These are phyloP conservation scores for Rhodotorula diobovata DNA, from an alignment of 768 basidiomycete species.

Conservation along the genomic window DNA sequence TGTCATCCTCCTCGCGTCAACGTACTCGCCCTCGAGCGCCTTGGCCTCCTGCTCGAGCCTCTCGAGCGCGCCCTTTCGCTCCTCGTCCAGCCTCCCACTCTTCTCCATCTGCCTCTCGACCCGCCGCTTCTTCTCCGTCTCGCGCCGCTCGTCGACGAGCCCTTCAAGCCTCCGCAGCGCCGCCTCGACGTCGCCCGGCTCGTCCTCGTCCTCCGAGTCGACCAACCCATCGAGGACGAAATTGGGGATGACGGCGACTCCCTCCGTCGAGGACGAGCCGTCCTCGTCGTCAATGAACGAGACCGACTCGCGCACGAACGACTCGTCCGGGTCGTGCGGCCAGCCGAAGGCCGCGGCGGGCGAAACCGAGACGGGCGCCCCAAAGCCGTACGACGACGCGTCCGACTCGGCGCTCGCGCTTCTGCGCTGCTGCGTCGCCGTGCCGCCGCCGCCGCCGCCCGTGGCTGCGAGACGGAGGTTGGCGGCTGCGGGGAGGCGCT, in stretches of 20 bases:
- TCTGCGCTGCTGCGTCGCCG: no score
- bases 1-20: background rate
- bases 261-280: constrained; percentile 5
- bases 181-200: constrained; percentile 69
- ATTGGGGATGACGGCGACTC: constrained; percentile 55
- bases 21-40: background rate
- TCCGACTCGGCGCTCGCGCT: constrained; percentile 11
- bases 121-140: constrained; percentile 45
- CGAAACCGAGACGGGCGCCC: background rate
- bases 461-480: constrained; percentile 32
- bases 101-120: constrained; percentile 41
- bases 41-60: background rate
- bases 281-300: constrained; percentile 35
- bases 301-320: constrained; percentile 31
- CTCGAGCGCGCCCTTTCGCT: background rate
- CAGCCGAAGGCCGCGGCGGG: background rate
- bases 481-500: constrained; percentile 37
- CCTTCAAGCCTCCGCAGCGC: constrained; percentile 78
- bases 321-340: background rate
- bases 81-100: constrained; percentile 23
- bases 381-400: constrained; percentile 17
- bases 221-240: constrained; percentile 48
- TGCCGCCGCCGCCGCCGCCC: background rate
- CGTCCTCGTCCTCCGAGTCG: constrained; percentile 61
- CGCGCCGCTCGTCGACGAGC: constrained; percentile 68